phyloP scores from a whole-genome alignment of 2,329 filamentous ascomycete species.

The Ceratocystis eucalypticola region DNA sequence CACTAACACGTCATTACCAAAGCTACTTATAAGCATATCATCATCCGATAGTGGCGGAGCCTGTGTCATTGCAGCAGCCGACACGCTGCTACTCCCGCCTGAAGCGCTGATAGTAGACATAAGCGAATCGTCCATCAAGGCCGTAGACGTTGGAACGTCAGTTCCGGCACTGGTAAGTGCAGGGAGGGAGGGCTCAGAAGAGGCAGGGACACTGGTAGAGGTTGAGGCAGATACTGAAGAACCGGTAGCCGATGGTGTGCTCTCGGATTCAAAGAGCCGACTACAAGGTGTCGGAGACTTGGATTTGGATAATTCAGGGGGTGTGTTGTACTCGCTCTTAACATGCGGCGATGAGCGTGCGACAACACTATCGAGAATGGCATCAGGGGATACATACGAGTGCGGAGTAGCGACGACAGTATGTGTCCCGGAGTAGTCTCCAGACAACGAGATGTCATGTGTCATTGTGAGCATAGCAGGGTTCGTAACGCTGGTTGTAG shows the following conservation, averaged over 20 bases:
- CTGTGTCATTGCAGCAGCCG: background rate
- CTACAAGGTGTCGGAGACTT: constrained; percentile 39
- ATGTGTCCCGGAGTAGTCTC: constrained; percentile 11
- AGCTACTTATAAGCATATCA: constrained; percentile 34
- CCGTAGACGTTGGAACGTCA: constrained; percentile 27
- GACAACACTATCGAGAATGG: constrained; percentile 28
- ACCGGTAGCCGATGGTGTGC: constrained; percentile 22
- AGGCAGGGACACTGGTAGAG: background rate
- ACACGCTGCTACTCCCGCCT: constrained; percentile 22
- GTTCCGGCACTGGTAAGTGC: constrained; percentile 46
- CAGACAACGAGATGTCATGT: constrained; percentile 19
- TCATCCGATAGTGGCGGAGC: constrained; percentile 23
- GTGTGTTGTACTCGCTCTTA: constrained; percentile 41
- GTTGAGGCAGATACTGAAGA: constrained; percentile 16
- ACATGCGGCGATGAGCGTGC: constrained; percentile 27
- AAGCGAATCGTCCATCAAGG: constrained; percentile 11
- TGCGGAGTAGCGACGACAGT: constrained; percentile 25
- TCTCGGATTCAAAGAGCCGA: constrained; percentile 36
- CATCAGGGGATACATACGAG: constrained; percentile 36
- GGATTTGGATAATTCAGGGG: constrained; percentile 47
- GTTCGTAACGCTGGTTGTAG: constrained; percentile 17
- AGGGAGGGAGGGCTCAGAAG: constrained; percentile 34
- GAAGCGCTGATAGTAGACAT: constrained; percentile 25
- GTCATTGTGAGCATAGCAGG: constrained; percentile 24
- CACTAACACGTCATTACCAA: constrained; percentile 32